These are phyloP conservation scores for Phytophthora hibernalis DNA, from an alignment of 352 stramenopile species.

Conservation along the genomic window DNA sequence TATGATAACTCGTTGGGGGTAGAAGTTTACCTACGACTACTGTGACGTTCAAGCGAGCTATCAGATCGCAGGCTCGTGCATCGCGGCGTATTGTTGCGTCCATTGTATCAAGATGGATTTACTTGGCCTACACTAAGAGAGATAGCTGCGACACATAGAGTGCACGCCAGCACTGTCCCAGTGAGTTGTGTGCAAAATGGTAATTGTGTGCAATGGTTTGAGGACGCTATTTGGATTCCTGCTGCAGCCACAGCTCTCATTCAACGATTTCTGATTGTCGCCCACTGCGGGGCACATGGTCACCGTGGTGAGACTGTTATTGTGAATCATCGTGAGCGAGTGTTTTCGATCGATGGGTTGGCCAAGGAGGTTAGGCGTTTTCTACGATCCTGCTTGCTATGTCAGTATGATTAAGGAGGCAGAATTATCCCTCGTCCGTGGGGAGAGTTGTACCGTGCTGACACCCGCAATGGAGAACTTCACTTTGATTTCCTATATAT, in stretches of 20 bases:
- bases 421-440: conserved; percentile 4
- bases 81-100: neutral
- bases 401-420: conserved; percentile 12
- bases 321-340: neutral
- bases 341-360: neutral
- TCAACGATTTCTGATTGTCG: neutral
- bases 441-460: conserved; percentile 1
- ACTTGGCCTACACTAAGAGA: neutral
- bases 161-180: neutral
- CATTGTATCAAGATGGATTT: conserved; percentile 1
- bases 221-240: conserved; percentile 2
- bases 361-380: neutral
- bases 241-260: no score
- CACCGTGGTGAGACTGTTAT: conserved; percentile 4
- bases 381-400: conserved; percentile 10
- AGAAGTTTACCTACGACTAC: neutral
- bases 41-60: neutral
- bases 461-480: conserved; percentile 7
- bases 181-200: neutral
- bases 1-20: conserved; percentile 20
- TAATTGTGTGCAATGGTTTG: neutral
- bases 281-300: neutral
- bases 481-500: no score
- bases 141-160: neutral
- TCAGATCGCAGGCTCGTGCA: neutral